Evolutionary conservation across 257 asterid genomes (phyloP).

Genomic region (Lithospermum erythrorhizon): DNA sequence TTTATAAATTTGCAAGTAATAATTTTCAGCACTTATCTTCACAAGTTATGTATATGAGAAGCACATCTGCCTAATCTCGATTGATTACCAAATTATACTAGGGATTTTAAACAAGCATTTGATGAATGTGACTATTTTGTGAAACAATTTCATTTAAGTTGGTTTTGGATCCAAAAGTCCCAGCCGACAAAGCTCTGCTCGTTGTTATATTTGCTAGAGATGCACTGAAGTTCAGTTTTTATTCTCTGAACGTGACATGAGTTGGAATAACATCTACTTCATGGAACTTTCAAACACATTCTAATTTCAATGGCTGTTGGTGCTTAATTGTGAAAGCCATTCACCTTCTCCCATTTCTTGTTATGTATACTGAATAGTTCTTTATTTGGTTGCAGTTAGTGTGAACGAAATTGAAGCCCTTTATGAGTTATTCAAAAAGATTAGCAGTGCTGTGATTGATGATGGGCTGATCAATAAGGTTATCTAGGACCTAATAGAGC

Average conservation of each 20-base stretch:
- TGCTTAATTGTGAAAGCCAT: neutral
- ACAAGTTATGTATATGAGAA: neutral
- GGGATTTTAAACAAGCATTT: too few relatives aligned
- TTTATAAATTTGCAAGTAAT: too few relatives aligned
- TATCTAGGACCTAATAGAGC: neutral
- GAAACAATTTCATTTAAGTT: too few relatives aligned
- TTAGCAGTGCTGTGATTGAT: slow-evolving; percentile 83
- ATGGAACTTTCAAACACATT: neutral
- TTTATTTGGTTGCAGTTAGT: slow-evolving; percentile 46
- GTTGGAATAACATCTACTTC: neutral
- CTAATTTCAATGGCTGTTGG: neutral
- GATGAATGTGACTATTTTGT: neutral
- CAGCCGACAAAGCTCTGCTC: too few relatives aligned
- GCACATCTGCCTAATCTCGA: neutral
- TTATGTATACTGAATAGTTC: slow-evolving; percentile 1
- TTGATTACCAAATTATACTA: neutral
- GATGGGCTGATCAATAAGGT: slow-evolving; percentile 87
- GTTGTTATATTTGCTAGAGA: neutral
- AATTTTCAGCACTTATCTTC: too few relatives aligned
- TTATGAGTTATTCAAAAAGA: slow-evolving; percentile 77
- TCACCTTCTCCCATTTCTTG: neutral
- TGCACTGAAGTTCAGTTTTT: neutral
- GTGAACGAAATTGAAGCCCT: slow-evolving; percentile 87
- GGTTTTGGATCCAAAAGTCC: too few relatives aligned
- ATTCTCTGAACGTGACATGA: neutral